Percentiles rank a stretch among this genome's conserved stretches.
phyloP scores from a whole-genome alignment of 192 early-diverging fungal species.

The Backusella tarrabulga region DNA sequence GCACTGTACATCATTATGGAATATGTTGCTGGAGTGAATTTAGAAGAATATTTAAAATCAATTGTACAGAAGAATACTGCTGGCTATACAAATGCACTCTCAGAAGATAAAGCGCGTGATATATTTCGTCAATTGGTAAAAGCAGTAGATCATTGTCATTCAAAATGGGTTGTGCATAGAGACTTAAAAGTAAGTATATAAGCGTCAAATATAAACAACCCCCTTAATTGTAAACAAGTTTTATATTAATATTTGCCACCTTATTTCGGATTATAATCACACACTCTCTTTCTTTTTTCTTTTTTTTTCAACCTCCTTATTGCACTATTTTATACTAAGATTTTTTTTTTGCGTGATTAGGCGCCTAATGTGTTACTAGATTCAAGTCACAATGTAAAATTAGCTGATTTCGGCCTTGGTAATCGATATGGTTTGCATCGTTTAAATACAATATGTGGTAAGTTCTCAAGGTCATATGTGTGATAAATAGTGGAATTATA shows the following conservation, averaged over 20 bases:
- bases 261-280: background rate
- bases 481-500: background rate
- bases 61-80: background rate
- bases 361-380: slow-evolving; percentile 80
- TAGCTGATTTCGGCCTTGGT: slow-evolving; percentile 92
- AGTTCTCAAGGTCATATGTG: background rate
- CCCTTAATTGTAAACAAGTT: slow-evolving; percentile 7
- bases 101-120: slow-evolving; percentile 78
- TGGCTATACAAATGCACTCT: slow-evolving; percentile 62
- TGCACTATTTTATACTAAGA: background rate
- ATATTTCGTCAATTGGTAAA: slow-evolving; percentile 86
- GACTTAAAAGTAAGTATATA: slow-evolving; percentile 82
- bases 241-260: slow-evolving; percentile 6
- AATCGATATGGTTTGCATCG: slow-evolving; percentile 74
- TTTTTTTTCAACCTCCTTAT: background rate
- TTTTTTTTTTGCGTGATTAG: slow-evolving; percentile 10
- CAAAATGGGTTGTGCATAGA: slow-evolving; percentile 68
- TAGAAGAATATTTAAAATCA: slow-evolving; percentile 80
- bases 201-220: background rate
- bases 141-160: slow-evolving; percentile 73
- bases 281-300: too few relatives aligned
- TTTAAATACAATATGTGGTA: slow-evolving; percentile 87
- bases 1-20: slow-evolving; percentile 87
- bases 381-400: slow-evolving; percentile 63
- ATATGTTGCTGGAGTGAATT: slow-evolving; percentile 79